Conservation (phyloP, 2,329 filamentous ascomycete species). For the Penicillium sp. region DNA sequence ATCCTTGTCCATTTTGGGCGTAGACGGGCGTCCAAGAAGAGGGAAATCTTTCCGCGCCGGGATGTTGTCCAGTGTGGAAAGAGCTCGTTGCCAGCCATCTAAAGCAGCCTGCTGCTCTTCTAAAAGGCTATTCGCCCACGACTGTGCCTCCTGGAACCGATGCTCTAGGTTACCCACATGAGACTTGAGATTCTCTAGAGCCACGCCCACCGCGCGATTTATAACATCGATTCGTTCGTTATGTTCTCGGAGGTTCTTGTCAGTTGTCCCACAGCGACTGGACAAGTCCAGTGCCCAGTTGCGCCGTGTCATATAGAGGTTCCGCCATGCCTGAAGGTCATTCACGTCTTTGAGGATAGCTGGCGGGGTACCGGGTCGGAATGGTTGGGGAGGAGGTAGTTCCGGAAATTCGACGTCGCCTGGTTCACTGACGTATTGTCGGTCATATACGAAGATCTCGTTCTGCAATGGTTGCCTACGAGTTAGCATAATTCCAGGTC, state of each 20-base stretch:
- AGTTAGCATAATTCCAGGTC: not conserved
- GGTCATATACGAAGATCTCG: conserved; percentile 91
- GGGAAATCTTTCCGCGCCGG: conserved; percentile 47
- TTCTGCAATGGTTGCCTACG: conserved; percentile 52
- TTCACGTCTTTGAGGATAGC: conserved; percentile 78
- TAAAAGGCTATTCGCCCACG: conserved; percentile 47
- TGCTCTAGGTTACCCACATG: conserved; percentile 48
- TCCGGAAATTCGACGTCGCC: conserved; percentile 51
- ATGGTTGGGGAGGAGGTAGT: conserved; percentile 56
- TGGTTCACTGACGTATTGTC: conserved; percentile 60
- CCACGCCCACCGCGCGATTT: conserved; percentile 75
- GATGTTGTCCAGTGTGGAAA: conserved; percentile 41
- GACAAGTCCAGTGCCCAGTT: conserved; percentile 74
- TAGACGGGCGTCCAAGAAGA: conserved; percentile 42
- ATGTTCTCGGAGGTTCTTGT: conserved; percentile 59
- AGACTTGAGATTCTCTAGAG: conserved; percentile 69
- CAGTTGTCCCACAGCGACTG: conserved; percentile 67
- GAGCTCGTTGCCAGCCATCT: conserved; percentile 44
- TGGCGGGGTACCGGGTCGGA: conserved; percentile 65
- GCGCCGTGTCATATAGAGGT: conserved; percentile 76
- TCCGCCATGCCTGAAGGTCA: conserved; percentile 83
- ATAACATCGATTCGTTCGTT: conserved; percentile 54
- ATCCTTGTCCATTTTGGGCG: conserved; percentile 45
- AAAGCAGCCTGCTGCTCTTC: conserved; percentile 47
- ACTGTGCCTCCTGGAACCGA: conserved; percentile 47